Percentiles rank a stretch among this genome's conserved stretches.
Conservation (phyloP, 116 monocot genomes). For the Thalassia testudinum region DNA sequence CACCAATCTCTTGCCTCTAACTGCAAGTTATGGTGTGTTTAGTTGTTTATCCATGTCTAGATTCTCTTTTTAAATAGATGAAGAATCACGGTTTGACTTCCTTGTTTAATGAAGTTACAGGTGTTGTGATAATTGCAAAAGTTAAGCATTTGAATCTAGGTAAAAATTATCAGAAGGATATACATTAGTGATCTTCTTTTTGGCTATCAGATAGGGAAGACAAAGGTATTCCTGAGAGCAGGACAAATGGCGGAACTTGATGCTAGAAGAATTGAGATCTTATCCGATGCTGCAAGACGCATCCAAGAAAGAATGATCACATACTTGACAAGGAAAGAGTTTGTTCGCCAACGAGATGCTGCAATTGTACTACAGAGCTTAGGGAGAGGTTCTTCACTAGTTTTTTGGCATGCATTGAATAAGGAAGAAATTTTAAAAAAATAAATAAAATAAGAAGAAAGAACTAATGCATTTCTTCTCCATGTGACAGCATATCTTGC, state of each 20-base stretch:
- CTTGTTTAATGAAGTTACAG: too few species aligned
- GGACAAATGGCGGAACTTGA: constrained; percentile 99
- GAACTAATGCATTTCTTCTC: background rate
- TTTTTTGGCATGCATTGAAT: background rate
- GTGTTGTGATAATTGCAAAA: too few species aligned
- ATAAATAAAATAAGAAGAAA: background rate
- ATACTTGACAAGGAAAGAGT: constrained; percentile 71
- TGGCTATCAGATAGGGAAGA: constrained; percentile 82
- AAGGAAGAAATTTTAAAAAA: background rate
- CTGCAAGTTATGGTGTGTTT: too few species aligned
- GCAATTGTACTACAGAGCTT: constrained; percentile 56
- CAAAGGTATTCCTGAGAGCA: constrained; percentile 95
- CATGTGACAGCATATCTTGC: constrained; percentile 54
- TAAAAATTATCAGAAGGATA: background rate
- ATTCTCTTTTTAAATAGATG: too few species aligned
- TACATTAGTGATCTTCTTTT: background rate
- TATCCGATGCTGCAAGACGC: constrained; percentile 64
- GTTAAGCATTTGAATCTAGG: background rate
- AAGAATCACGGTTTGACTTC: too few species aligned
- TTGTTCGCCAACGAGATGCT: constrained; percentile 38
- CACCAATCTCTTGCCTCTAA: too few species aligned
- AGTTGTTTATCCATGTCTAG: too few species aligned
- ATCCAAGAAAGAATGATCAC: constrained; percentile 90
- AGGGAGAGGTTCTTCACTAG: constrained; percentile 46
- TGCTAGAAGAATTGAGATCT: constrained; percentile 85